Evolutionary conservation across 495 filamentous ascomycete genomes (phyloP), one percentile per base, ranked within the genome.

Genomic region (Aspergillus carlsbadensis): DNA sequence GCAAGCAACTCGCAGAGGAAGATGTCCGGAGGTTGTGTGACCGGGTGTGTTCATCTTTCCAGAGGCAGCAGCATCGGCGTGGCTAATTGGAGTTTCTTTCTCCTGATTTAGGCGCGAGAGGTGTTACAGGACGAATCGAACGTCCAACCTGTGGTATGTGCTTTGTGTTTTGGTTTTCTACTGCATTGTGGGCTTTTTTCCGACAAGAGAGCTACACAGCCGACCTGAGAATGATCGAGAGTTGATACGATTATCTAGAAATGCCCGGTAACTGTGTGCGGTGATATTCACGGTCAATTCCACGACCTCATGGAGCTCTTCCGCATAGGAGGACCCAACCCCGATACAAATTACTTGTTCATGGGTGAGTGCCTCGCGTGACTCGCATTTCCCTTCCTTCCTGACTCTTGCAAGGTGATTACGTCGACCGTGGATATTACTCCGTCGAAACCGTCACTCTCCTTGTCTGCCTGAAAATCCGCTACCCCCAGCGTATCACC

Each of bases 11-110:
- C 73, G 84, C 89, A 51, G 94, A 98, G 80, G 80, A 83, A 26
- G 95, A 98, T 73, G 94, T 98, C 56, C 92, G 96, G 74, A 87
- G 91, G 66, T 83, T 98, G 67, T 98, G 94, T 79, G 94, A 98
- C 71, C 93, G 96, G 84, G 92, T 97, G 77, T 68, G 87, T 80
- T 11, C 52, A 47, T 20, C 15, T 24, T 18, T 7, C 2, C 22
- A 31, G 39, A 4, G 10, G 7, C 18, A 31, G 2, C 14, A n/a
- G 36, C 24, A 14, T 5, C 33, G 10, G 11, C 10, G 5, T 26
- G 11, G 40, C 59, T 61, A 61, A 61, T 44, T 44, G n/a, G 36
- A 11, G 39, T 48, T 13, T 45, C 46, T 43, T 34, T 17, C 20
- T 18, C 22, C 20, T 18, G 31, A 10, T 65, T 36, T 63, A 97